Evolutionary conservation across 1,284 basidiomycete species (phyloP).

Genomic region (Pseudomicrostroma phylloplanum): DNA sequence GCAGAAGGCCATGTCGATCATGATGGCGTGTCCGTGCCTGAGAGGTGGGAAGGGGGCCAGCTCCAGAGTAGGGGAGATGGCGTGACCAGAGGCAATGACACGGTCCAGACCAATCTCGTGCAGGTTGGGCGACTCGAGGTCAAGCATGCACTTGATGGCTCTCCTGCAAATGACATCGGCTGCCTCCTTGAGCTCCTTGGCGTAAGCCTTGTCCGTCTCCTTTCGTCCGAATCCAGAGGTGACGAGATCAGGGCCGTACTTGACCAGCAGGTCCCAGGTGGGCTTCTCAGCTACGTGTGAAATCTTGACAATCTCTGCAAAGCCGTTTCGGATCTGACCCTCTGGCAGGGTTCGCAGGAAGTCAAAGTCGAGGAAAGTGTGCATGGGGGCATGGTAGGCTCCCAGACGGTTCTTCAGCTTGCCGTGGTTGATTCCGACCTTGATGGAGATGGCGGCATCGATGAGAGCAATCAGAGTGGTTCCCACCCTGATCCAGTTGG

Average conservation of each 20-base stretch:
- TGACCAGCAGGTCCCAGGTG: conserved; percentile 53
- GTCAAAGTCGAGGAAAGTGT: conserved; percentile 55
- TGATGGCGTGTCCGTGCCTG: conserved; percentile 53
- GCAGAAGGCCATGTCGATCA: conserved; percentile 55
- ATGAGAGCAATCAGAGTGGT: conserved; percentile 55
- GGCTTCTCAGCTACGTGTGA: conserved; percentile 53
- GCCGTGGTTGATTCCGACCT: conserved; percentile 47
- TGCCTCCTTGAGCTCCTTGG: conserved; percentile 50
- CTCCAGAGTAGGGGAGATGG: conserved; percentile 54
- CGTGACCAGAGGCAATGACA: conserved; percentile 55
- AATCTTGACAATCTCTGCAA: conserved; percentile 55
- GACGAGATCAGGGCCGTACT: conserved; percentile 54
- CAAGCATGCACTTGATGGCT: conserved; percentile 54
- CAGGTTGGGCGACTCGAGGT: conserved; percentile 55
- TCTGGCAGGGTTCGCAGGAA: conserved; percentile 54
- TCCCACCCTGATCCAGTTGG: conserved; percentile 55
- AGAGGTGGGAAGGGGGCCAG: conserved; percentile 42
- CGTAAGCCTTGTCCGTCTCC: conserved; percentile 45
- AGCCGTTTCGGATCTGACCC: conserved; percentile 54
- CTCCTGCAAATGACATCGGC: conserved; percentile 52
- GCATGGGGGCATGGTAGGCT: conserved; percentile 54
- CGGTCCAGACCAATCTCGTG: conserved; percentile 56
- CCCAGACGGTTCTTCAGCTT: conserved; percentile 48
- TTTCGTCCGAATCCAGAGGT: conserved; percentile 54
- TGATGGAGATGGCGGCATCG: conserved; percentile 55